Evolutionary conservation across 192 early-diverging fungal species (phyloP), one percentile per base, ranked within the genome.

Genomic region (Linnemannia elongata): DNA sequence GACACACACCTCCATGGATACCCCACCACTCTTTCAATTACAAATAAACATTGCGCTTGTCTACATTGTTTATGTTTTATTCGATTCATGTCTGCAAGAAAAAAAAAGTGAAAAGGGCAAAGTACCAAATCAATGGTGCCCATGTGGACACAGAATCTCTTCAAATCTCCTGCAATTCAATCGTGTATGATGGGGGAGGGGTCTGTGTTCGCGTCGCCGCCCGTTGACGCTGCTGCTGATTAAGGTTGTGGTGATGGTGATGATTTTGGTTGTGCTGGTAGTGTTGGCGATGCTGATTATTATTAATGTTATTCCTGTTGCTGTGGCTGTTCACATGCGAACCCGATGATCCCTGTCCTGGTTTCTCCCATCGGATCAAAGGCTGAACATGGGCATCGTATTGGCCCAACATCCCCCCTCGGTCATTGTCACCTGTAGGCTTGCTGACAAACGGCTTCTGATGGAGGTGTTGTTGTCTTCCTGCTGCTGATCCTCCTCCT

Each of bases 361-460:
- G 85, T 10, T 69, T 78, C 72, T 87, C 85, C 80, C 80, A 82
- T 18, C 69, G 44, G 60, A 75, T 57, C 68, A 86, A 38, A 2
- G 79, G 74, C 69, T 81, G 79, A 33, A 87, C 85, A 87, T 87
- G 79, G 18, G 85, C 69, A 27, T 87, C 85, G 44, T 87, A 87
- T 10, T 68, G 69, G 24, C 52, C 60, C 22, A 68, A n/a, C 12
- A 54, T 66, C 27, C 30, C 41, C 7, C 39, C 54, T 30, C 45
- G 33, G 12, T 72, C 54, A 30, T 76, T 52, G 39, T 52, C 41
- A 1, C 35, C 36, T 12, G 69, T 27, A 6, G 69, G 69, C 17
- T 20, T 44, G 60, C 7, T 54, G 20, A 69, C 74, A n/a, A 52
- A 77, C 5, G 39, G 69, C 33, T 75, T 49, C 36, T 79, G 77